phyloP scores from a whole-genome alignment of 441 rosid genomes.

The Aleurites moluccanus region DNA sequence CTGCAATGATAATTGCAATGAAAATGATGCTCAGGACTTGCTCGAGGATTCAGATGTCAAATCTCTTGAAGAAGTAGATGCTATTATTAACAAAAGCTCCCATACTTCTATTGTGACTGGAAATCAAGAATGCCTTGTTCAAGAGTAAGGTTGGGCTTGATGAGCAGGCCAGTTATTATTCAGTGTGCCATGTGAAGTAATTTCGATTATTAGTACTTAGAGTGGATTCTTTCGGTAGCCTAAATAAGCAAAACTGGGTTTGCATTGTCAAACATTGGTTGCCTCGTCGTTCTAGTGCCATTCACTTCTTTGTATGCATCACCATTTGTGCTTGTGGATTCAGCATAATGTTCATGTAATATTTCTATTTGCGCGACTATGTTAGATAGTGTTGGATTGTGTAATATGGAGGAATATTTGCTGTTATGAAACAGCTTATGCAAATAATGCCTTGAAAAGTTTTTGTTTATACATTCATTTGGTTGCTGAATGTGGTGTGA shows the following conservation, averaged over 20 bases:
- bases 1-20: slow-evolving; percentile 20
- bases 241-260: slow-evolving; percentile 26
- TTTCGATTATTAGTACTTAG: not conserved
- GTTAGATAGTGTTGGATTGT: slow-evolving; percentile 11
- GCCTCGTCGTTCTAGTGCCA: not conserved
- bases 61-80: slow-evolving; percentile 26
- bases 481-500: no score
- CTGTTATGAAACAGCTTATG: not conserved
- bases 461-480: not conserved
- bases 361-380: not conserved
- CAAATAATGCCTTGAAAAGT: not conserved
- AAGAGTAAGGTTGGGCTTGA: slow-evolving; percentile 36
- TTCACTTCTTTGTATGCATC: not conserved
- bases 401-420: not conserved
- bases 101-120: slow-evolving; percentile 36
- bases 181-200: slow-evolving; percentile 12
- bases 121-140: slow-evolving; percentile 56
- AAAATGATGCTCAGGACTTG: slow-evolving; percentile 21
- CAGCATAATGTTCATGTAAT: not conserved
- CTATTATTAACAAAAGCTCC: slow-evolving; percentile 30
- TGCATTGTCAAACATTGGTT: slow-evolving; percentile 14
- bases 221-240: slow-evolving; percentile 8
- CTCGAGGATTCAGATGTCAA: slow-evolving; percentile 29
- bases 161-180: slow-evolving; percentile 16
- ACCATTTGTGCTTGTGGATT: no score